Base-by-base conservation (phyloP, 306 rosid species). In the Corylus americana region DNA sequence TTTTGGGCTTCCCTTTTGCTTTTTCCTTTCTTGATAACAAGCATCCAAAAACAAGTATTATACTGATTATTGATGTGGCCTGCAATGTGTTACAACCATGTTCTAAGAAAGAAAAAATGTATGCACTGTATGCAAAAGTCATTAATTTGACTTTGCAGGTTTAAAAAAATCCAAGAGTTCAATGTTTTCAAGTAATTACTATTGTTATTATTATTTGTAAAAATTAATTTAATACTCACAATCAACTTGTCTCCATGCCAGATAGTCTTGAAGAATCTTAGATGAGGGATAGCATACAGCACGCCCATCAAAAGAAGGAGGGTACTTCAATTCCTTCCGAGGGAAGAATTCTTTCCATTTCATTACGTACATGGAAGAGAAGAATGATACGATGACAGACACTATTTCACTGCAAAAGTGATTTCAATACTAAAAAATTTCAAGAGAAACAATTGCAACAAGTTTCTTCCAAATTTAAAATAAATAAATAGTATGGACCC, bases 241-340 rank as follows among this genome's bases (percentile, higher is more conserved):
- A 89, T 93, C 97, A 73, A 93, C 98, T 83, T 90, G 98, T 81
- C 98, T 92, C 97, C 97, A 91, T 0, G 94, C 84, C 27, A 91
- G 90, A 87, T 92, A 92, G 84, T 94, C 97, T n/a, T 70, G 77
- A 59, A 94, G 82, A 84, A 90, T 92, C 86, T 90, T 85, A 31
- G 74, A 59, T 45, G 97, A 81, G 8, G 96, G 98, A 78, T 92
- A 92, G 84, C 97, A 94, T 44, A 92, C 93, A 58, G 92, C 93
- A 80, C 97, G 91, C 49, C 89, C 96, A 81, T 92, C 97, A 73
- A 94, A 94, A 53, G 86, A 84, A 68, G 97, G 96, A 79, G 88
- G 83, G 83, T 80, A 89, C 49, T 85, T 88, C 70, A 94, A 82
- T 55, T 87, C 91, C 51, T 70, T 89, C 50, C 74, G 66, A 5